Conservation (phyloP, 1,139 yeast genomes). For the Ogataea hybrid region DNA sequence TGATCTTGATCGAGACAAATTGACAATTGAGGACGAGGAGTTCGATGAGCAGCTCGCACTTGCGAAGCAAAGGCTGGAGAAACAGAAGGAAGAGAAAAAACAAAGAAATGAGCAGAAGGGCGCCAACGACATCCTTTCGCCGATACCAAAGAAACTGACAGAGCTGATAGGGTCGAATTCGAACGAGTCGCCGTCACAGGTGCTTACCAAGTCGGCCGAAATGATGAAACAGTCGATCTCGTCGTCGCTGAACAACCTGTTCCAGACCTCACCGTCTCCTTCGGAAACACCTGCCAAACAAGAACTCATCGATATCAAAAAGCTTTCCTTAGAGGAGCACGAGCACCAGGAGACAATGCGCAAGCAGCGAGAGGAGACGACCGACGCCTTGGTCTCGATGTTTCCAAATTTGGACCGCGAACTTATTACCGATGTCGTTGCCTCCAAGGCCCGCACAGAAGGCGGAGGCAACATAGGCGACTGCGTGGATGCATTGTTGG, state of each 20-base stretch:
- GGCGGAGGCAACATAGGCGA: conserved; percentile 58
- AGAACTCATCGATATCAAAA: conserved; percentile 27
- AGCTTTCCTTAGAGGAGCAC: conserved; percentile 31
- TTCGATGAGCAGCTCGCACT: conserved; percentile 47
- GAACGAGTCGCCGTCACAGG: conserved; percentile 47
- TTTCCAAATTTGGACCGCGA: conserved; percentile 74
- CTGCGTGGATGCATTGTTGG: conserved; percentile 65
- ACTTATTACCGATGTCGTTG: conserved; percentile 67
- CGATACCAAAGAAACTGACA: conserved; percentile 22
- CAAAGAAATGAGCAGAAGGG: conserved; percentile 20
- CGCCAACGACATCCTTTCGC: conserved; percentile 16
- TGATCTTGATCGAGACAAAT: conserved; percentile 51
- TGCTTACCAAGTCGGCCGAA: conserved; percentile 51
- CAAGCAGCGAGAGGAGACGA: conserved; percentile 38
- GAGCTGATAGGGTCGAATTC: conserved; percentile 23
- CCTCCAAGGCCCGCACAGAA: conserved; percentile 41
- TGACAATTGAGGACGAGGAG: conserved; percentile 64
- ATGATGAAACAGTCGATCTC: conserved; percentile 50
- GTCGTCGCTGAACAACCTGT: conserved; percentile 32
- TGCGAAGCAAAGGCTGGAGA: conserved; percentile 19
- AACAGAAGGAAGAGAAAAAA: conserved; percentile 22
- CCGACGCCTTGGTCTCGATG: conserved; percentile 58
- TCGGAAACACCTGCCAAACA: conserved; percentile 13
- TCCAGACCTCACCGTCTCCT: conserved; percentile 42
- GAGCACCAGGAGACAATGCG: conserved; percentile 17